These are phyloP conservation scores for Amanita muscaria DNA, from an alignment of 768 basidiomycete species.

Conservation along the genomic window DNA sequence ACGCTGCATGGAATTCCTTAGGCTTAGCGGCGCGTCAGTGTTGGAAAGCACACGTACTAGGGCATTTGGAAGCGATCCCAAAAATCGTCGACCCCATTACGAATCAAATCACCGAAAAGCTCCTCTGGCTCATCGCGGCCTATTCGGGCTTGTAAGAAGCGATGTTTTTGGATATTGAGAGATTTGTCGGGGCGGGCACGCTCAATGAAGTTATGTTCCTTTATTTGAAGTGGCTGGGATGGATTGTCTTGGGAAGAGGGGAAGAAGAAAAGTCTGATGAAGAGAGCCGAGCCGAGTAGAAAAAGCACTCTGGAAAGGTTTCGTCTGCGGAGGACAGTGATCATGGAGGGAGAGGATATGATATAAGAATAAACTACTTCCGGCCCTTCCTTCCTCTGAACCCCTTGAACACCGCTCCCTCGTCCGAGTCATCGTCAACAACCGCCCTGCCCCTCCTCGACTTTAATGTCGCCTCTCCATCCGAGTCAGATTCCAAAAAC, in stretches of 20 bases:
- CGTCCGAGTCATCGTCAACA: slow-evolving; percentile 62
- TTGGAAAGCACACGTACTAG: slow-evolving; percentile 41
- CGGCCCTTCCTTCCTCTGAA: slow-evolving; percentile 32
- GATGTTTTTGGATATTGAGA: slow-evolving; percentile 82
- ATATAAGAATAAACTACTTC: neutral
- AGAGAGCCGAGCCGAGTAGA: slow-evolving; percentile 24
- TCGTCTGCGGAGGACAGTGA: slow-evolving; percentile 38
- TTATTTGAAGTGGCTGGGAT: slow-evolving; percentile 31
- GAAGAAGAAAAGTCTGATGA: slow-evolving; percentile 32
- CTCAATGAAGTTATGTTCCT: slow-evolving; percentile 45
- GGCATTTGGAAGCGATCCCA: slow-evolving; percentile 92
- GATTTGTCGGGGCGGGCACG: slow-evolving; percentile 58
- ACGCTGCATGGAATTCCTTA: slow-evolving; percentile 40
- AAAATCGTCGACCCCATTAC: slow-evolving; percentile 75
- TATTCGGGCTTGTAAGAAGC: slow-evolving; percentile 81
- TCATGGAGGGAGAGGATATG: slow-evolving; percentile 20
- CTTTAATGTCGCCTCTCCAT: slow-evolving; percentile 26
- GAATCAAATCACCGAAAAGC: slow-evolving; percentile 65
- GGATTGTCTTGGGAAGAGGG: slow-evolving; percentile 21
- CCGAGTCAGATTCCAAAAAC: slow-evolving; percentile 46
- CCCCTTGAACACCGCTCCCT: slow-evolving; percentile 62
- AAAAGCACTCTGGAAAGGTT: slow-evolving; percentile 34
- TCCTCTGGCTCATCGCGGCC: slow-evolving; percentile 82
- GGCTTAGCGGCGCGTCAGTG: no score
- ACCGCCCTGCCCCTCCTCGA: slow-evolving; percentile 29